A percentile compares a stretch with the other conserved stretches of the same genome.
Evolutionary conservation across 2,329 filamentous ascomycete species (phyloP).

Genomic region (Dactylellina cionopaga): DNA sequence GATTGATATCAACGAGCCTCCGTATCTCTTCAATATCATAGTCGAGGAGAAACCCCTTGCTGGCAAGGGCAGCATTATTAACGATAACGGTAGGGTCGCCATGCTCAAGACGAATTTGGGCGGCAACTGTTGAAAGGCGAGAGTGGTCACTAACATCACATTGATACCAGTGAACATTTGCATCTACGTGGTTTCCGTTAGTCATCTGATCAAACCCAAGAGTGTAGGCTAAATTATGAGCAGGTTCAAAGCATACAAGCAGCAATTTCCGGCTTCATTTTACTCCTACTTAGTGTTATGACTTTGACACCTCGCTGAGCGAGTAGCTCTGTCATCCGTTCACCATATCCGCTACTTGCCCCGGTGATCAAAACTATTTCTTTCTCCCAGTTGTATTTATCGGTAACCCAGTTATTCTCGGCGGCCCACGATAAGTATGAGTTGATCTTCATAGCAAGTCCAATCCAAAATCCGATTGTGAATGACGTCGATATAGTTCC

Average conservation of each 20-base stretch:
- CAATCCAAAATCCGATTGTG: not conserved
- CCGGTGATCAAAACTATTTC: constrained; percentile 26
- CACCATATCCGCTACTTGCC: constrained; percentile 13
- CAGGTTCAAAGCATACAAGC: not conserved
- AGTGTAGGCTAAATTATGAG: not conserved
- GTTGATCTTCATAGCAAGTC: not conserved
- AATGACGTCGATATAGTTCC: not conserved
- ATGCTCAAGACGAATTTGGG: constrained; percentile 59
- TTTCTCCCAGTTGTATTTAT: constrained; percentile 23
- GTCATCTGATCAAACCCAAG: not conserved
- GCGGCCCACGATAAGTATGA: constrained; percentile 15
- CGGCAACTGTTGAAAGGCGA: not conserved
- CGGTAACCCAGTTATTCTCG: constrained; percentile 15
- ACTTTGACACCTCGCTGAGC: constrained; percentile 7
- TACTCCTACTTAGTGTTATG: not conserved
- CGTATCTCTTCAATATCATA: not conserved
- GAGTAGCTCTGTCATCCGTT: constrained; percentile 7
- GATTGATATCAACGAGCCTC: constrained; percentile 72
- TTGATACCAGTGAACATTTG: constrained; percentile 14
- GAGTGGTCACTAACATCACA: not conserved
- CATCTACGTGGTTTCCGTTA: not conserved
- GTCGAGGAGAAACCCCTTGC: not conserved
- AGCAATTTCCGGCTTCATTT: constrained; percentile 3
- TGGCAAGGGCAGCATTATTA: constrained; percentile 62
- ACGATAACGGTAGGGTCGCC: constrained; percentile 60